phyloP scores from a whole-genome alignment of 2,329 filamentous ascomycete genomes.

The Leptoxyphium fumago region DNA sequence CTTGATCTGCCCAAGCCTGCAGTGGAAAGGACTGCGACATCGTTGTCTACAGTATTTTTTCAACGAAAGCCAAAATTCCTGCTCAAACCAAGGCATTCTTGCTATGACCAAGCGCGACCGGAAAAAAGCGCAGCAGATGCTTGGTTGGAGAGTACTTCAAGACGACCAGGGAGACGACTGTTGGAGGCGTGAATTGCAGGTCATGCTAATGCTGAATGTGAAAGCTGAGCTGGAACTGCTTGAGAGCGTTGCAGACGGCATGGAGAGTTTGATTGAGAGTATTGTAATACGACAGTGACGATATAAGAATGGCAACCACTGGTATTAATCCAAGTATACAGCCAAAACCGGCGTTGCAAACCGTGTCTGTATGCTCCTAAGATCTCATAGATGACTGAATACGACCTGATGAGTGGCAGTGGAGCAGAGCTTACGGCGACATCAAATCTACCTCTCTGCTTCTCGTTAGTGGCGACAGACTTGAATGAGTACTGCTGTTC shows the following conservation, averaged over 20 bases:
- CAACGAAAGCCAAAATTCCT: constrained; percentile 8
- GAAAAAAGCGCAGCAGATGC: constrained; percentile 38
- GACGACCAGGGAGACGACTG: constrained; percentile 22
- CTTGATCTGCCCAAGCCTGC: constrained; percentile 35
- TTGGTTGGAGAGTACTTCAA: constrained; percentile 20
- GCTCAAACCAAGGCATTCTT: constrained; percentile 30
- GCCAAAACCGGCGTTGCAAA: too few relatives aligned
- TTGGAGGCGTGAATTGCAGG: constrained; percentile 45
- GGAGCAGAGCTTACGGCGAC: too few relatives aligned
- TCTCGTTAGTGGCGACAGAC: too few relatives aligned
- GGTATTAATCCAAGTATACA: too few relatives aligned
- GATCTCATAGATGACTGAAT: too few relatives aligned
- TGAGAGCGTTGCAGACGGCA: background rate
- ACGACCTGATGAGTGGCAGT: too few relatives aligned
- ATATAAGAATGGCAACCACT: too few relatives aligned
- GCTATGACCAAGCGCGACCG: constrained; percentile 43
- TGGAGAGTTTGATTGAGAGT: background rate
- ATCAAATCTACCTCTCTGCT: too few relatives aligned
- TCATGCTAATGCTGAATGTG: constrained; percentile 57
- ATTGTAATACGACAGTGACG: too few relatives aligned
- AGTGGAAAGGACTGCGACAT: constrained; percentile 50
- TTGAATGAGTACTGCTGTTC: too few relatives aligned
- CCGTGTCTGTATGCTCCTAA: too few relatives aligned
- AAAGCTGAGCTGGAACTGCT: constrained; percentile 61
- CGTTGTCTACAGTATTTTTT: constrained; percentile 12